Evolutionary conservation across 2,329 filamentous ascomycete species (phyloP), one percentile per base, ranked within the genome.

Genomic region (Aspergillus hiratsukae): DNA sequence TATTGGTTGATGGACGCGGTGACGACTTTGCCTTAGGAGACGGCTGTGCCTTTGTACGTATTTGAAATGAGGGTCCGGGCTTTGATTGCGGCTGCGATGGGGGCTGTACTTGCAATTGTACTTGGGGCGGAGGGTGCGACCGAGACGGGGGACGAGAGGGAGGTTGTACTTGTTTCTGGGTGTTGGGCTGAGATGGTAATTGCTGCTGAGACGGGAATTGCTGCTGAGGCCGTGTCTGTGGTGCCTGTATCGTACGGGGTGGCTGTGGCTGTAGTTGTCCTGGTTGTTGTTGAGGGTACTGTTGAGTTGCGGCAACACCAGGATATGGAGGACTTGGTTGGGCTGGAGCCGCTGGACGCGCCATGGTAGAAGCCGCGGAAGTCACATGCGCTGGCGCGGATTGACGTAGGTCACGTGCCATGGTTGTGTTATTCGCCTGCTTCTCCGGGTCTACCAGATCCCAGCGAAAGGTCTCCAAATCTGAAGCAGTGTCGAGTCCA

Each of bases 401-500:
- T 11, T 27, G 48, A 19, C 1, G 5, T 5, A 17, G 29, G 31
- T 64, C 64, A 64, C 60, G 59, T 64, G 53, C 27, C 8, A 40
- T 21, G 11, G 10, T 25, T 46, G 21, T 46, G 14, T 23, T 46
- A 14, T n/a, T 46, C 21, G 14, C 43, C 2, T 14, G 21, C 9
- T 23, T 56, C 6, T 48, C 10, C 8, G 46, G 49, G 21, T 87
- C 85, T 23, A 87, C 78, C 3, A 85, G 59, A 64, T 86, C 82
- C 85, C 85, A 87, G 54, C 79, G 76, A 50, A 87, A 78, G 0
- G 83, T 86, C 31, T 75, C 77, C 11, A 87, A 70, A 66, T 87
- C 83, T 5, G 79, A 75, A 9, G 69, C 68, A 50, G 69, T 66
- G 46, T 78, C 74, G 4, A 85, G 72, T 9, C 69, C 68, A 17